Evolutionary conservation across 306 rosid species (phyloP).

Genomic region (Sicyos baderoa): DNA sequence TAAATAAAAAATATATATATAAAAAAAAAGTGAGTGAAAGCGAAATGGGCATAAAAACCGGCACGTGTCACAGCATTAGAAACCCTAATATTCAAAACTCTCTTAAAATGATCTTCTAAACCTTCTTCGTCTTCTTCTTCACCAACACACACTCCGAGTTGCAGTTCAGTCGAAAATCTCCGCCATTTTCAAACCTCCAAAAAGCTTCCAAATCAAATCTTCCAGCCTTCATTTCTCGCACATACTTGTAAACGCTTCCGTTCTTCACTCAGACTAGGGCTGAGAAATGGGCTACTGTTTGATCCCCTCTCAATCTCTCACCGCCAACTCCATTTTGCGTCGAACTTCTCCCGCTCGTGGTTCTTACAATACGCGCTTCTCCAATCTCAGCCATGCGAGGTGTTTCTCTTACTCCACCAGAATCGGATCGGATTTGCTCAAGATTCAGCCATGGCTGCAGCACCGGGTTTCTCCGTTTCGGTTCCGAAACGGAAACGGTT

Average conservation of each 20-base stretch:
- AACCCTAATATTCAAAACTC: slow-evolving; percentile 10
- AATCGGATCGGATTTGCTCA: slow-evolving; percentile 12
- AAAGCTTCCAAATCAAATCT: background rate
- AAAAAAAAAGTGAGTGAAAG: background rate
- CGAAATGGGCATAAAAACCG: background rate
- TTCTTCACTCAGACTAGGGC: background rate
- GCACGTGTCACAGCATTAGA: background rate
- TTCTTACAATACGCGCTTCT: slow-evolving; percentile 16
- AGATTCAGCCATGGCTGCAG: slow-evolving; percentile 29
- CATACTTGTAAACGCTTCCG: background rate
- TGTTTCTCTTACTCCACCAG: slow-evolving; percentile 15
- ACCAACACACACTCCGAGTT: background rate
- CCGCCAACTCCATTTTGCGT: slow-evolving; percentile 6
- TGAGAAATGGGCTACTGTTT: slow-evolving; percentile 32
- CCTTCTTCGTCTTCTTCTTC: background rate
- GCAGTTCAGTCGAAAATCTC: background rate
- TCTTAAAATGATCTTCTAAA: background rate
- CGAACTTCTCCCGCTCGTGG: slow-evolving; percentile 12
- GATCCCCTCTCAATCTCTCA: slow-evolving; percentile 24
- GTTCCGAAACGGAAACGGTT: background rate
- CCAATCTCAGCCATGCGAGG: slow-evolving; percentile 21
- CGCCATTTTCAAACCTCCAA: background rate
- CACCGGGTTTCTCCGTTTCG: background rate
- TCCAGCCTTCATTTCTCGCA: too few relatives aligned
- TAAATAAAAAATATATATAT: too few relatives aligned